phyloP scores from a whole-genome alignment of 129 eudicot genomes.

The Flaveria trinervia region DNA sequence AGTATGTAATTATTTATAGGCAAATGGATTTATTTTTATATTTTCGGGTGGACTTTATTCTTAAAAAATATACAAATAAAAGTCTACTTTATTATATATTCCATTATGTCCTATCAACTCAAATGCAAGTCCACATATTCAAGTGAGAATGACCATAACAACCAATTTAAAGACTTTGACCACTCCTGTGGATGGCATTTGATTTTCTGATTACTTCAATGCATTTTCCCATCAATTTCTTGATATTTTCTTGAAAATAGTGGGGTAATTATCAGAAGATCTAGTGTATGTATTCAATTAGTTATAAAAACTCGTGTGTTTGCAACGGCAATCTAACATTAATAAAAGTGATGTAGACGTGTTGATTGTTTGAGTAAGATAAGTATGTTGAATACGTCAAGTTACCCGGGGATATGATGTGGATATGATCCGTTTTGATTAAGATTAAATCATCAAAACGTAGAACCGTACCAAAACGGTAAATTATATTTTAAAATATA shows the following conservation, averaged over 20 bases:
- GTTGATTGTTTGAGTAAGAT: no score
- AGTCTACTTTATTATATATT: background rate
- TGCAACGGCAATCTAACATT: no score
- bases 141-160: conserved; percentile 13
- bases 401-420: no score
- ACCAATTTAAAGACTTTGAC: conserved; percentile 2
- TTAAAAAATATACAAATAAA: background rate
- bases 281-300: no score
- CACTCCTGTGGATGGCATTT: conserved; percentile 8
- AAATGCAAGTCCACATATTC: conserved; percentile 3
- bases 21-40: background rate
- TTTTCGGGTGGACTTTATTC: background rate
- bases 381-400: no score
- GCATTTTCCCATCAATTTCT: background rate
- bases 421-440: no score
- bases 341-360: no score
- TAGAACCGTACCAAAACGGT: no score
- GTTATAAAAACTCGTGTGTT: no score
- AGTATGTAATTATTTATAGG: background rate
- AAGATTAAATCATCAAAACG: no score
- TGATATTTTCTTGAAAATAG: background rate
- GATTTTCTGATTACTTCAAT: background rate
- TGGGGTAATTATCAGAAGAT: no score
- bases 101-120: background rate
- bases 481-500: no score